phyloP scores from a whole-genome alignment of 768 basidiomycete genomes.

The Naganishia randhawae region DNA sequence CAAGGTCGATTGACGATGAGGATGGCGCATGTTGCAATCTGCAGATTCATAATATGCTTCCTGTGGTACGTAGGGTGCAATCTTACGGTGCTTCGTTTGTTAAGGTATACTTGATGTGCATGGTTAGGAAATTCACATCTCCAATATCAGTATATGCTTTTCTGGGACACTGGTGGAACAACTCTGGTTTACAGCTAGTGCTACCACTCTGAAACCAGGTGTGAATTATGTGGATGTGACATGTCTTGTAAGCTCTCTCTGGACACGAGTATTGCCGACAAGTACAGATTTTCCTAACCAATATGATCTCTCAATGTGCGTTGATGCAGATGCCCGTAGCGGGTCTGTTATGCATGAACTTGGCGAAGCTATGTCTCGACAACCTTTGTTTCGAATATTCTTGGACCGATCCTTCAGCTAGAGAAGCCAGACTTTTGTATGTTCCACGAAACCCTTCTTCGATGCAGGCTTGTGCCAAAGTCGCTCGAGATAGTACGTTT shows the following conservation, averaged over 20 bases:
- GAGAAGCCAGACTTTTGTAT: constrained; percentile 54
- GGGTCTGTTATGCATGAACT: constrained; percentile 58
- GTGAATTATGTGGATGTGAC: constrained; percentile 60
- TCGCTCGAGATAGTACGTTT: constrained; percentile 45
- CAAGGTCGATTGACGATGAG: constrained; percentile 58
- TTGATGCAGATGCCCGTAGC: constrained; percentile 62
- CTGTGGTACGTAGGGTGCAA: constrained; percentile 66
- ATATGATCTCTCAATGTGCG: no score
- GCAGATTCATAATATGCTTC: constrained; percentile 49
- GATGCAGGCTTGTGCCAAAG: constrained; percentile 60
- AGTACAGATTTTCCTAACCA: no score
- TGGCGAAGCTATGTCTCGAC: constrained; percentile 22
- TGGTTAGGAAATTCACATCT: constrained; percentile 34
- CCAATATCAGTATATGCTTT: constrained; percentile 61
- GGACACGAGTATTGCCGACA: no score
- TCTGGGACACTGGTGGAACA: constrained; percentile 63
- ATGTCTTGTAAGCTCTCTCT: constrained; percentile 63
- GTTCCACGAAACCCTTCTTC: constrained; percentile 64
- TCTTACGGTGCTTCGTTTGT: constrained; percentile 55
- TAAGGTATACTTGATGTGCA: background rate
- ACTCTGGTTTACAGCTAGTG: constrained; percentile 58
- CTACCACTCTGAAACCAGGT: constrained; percentile 59
- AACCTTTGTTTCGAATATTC: constrained; percentile 31
- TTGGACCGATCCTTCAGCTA: constrained; percentile 3
- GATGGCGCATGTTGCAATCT: constrained; percentile 67